Evolutionary conservation across 1,139 yeast genomes (phyloP).

Genomic region (Zygoascus hellenicus): DNA sequence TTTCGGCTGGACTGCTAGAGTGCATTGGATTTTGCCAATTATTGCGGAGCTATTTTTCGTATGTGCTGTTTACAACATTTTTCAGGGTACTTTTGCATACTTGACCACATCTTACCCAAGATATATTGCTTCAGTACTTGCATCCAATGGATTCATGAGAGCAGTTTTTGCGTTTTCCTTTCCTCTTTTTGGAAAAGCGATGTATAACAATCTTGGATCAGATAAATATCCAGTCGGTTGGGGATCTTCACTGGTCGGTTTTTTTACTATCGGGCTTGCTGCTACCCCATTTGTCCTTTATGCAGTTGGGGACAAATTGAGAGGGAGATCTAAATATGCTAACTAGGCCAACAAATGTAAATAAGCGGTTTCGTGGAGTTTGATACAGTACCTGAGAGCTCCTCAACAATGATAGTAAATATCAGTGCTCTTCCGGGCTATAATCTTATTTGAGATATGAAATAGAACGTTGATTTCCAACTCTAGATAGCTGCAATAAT

Average conservation of each 20-base stretch:
- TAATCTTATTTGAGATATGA: no score
- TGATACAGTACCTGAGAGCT: no score
- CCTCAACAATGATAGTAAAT: no score
- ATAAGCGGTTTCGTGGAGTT: no score
- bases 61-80: constrained; percentile 63
- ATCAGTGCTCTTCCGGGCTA: no score
- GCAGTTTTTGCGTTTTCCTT: constrained; percentile 49
- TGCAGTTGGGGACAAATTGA: constrained; percentile 48
- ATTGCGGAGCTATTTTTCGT: constrained; percentile 75
- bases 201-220: constrained; percentile 43
- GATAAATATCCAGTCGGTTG: constrained; percentile 49
- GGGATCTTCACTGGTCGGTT: constrained; percentile 49
- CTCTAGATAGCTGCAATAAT: no score
- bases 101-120: constrained; percentile 74
- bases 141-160: constrained; percentile 47
- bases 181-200: constrained; percentile 49
- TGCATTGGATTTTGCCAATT: constrained; percentile 81
- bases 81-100: constrained; percentile 66
- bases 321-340: constrained; percentile 35
- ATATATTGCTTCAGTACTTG: constrained; percentile 52
- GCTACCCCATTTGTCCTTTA: constrained; percentile 53
- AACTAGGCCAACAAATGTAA: no score
- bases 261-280: constrained; percentile 40
- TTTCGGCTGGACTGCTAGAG: constrained; percentile 53
- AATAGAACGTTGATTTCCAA: no score